Conservation (phyloP, 768 basidiomycete species). For the Dentipellis fragilis region DNA sequence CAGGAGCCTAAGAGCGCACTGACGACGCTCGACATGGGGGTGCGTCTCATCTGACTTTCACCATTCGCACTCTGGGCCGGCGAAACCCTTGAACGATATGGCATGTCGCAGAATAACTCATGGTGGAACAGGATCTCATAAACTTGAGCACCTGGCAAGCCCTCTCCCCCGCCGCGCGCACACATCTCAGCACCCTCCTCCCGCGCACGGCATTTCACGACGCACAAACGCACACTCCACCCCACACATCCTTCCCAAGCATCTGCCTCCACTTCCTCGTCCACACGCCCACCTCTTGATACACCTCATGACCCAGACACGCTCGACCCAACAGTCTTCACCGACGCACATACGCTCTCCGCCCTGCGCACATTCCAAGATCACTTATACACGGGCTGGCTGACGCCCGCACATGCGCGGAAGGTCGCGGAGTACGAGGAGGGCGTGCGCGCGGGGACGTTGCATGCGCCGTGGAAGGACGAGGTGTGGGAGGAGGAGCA, state of each 20-base stretch:
- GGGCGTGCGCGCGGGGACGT: slow-evolving; percentile 33
- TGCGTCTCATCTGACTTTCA: slow-evolving; percentile 15
- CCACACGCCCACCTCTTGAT: slow-evolving; percentile 10
- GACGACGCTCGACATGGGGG: slow-evolving; percentile 3
- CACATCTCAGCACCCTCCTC: slow-evolving; percentile 28
- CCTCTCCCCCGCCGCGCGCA: slow-evolving; percentile 32
- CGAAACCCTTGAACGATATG: neutral
- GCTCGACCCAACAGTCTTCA: slow-evolving; percentile 35
- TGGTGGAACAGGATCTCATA: slow-evolving; percentile 32
- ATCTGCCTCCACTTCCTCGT: neutral
- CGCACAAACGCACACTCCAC: slow-evolving; percentile 23
- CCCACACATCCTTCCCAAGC: slow-evolving; percentile 27
- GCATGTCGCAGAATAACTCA: too few species aligned
- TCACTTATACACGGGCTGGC: slow-evolving; percentile 44
- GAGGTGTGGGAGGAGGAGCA: slow-evolving; percentile 47
- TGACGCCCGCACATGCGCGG: slow-evolving; percentile 31
- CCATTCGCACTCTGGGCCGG: slow-evolving; percentile 4
- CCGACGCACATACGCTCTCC: slow-evolving; percentile 41
- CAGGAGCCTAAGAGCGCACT: neutral
- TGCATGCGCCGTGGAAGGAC: slow-evolving; percentile 56
- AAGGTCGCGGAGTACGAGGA: slow-evolving; percentile 33
- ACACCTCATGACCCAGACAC: neutral
- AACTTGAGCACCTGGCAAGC: slow-evolving; percentile 35
- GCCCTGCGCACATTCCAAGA: slow-evolving; percentile 52
- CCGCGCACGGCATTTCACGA: slow-evolving; percentile 38